phyloP scores from a whole-genome alignment of 371 early-diverging fungal genomes.

The Mortierella sp. region DNA sequence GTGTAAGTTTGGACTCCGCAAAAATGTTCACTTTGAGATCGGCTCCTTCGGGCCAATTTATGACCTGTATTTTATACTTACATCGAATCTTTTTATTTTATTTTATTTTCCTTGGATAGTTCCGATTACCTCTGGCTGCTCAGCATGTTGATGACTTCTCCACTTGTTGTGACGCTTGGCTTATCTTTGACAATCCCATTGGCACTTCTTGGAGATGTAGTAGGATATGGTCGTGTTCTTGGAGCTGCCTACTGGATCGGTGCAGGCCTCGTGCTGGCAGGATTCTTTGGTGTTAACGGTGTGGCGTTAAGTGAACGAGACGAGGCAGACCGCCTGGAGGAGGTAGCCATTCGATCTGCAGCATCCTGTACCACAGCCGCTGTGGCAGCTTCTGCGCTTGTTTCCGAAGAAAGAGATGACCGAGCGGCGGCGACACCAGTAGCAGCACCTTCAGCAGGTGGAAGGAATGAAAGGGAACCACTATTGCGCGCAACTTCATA shows the following conservation, averaged over 20 bases:
- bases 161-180: slow-evolving; percentile 83
- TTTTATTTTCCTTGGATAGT: slow-evolving; percentile 24
- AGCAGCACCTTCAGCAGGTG: neutral
- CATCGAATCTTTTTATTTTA: neutral
- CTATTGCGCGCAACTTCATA: neutral
- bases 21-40: too few relatives aligned
- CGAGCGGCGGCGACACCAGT: neutral
- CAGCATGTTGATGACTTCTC: slow-evolving; percentile 87
- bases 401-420: slow-evolving; percentile 27
- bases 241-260: slow-evolving; percentile 74
- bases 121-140: slow-evolving; percentile 87
- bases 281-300: slow-evolving; percentile 77
- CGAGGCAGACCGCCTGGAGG: slow-evolving; percentile 23
- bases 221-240: slow-evolving; percentile 72
- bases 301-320: slow-evolving; percentile 60
- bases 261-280: slow-evolving; percentile 73
- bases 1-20: slow-evolving; percentile 56
- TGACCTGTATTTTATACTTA: neutral
- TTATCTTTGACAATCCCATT: slow-evolving; percentile 85
- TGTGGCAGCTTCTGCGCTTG: slow-evolving; percentile 10
- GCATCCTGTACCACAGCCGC: slow-evolving; percentile 6
- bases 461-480: neutral
- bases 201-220: slow-evolving; percentile 79
- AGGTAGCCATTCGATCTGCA: slow-evolving; percentile 17
- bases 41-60: neutral